Base-by-base conservation (phyloP, 768 basidiomycete genomes). In the Hemileccinum rubropunctum region DNA sequence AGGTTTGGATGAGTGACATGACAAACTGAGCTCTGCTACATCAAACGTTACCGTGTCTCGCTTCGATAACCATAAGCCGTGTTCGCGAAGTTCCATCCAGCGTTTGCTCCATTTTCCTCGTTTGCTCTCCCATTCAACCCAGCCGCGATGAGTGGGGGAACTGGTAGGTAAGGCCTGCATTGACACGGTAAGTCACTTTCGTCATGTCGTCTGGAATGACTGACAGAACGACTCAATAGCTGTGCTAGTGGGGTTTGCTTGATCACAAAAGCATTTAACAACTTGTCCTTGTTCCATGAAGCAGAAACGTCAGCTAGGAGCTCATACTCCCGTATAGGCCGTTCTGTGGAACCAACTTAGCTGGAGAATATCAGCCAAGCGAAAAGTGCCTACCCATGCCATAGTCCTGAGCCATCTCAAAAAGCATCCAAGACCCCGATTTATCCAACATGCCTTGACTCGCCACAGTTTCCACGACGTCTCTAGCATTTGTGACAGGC, bases 81-180 rank as follows among this genome's bases (percentile, higher is more conserved):
- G 91, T 60, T 95, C 92, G 42, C 90, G 78, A 21, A 97, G 78
- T 59, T 86, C 83, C 63, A 99, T 74, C 82, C 86, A 95, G 30
- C 92, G 81, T 70, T 98, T 98, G 48, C 76, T 86, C 97, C 95
- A 99, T 69, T 97, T 97, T 32, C 93, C 93, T 51, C 86, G 82
- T 71, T 95, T 98, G 39, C 74, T 76, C 72, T 95, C 91, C 80
- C 84, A 89, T 65, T 98, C 90, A 21, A 98, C 82, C 60, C 84
- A 93, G 6, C 86, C 77, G 35, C 76, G 71, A 53, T 71, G 60
- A 4, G 57, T 65, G 43, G 77, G 74, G 20, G 73, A 71, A 50
- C 67, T 68, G 5, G 71, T 63, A 12, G 82, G 83, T 39, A 83
- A 67, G 21, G 73, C 72, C 77, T 80, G 56, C 17, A 74, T 35